Percentiles rank a stretch among this genome's conserved stretches.
phyloP scores from a whole-genome alignment of 768 basidiomycete genomes.

The Podaxis sp. region DNA sequence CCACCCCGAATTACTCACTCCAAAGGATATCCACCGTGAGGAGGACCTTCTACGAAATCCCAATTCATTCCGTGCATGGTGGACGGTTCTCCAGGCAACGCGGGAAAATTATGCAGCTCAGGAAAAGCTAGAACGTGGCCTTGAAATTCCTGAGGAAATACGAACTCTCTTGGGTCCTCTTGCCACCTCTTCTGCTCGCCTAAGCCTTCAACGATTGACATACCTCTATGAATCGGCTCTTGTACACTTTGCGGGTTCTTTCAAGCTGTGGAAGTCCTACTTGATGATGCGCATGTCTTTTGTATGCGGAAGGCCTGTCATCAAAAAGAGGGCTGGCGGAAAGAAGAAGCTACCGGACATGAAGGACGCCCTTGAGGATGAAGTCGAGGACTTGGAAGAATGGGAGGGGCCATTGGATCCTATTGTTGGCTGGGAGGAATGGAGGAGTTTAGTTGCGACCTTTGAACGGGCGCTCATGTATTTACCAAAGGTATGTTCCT shows the following conservation, averaged over 20 bases:
- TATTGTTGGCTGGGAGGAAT: constrained; percentile 94
- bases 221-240: constrained; percentile 96
- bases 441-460: constrained; percentile 83
- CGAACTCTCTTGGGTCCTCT: constrained; percentile 75
- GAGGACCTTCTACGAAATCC: constrained; percentile 94
- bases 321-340: constrained; percentile 79
- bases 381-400: constrained; percentile 72
- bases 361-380: constrained; percentile 87
- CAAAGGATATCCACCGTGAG: constrained; percentile 81
- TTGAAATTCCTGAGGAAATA: constrained; percentile 49
- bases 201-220: constrained; percentile 78
- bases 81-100: constrained; percentile 77
- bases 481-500: constrained; percentile 74
- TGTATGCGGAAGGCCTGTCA: constrained; percentile 74
- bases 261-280: constrained; percentile 97
- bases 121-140: constrained; percentile 52
- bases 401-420: constrained; percentile 89
- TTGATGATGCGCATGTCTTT: constrained; percentile 79
- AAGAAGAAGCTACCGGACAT: constrained; percentile 91
- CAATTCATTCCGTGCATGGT: constrained; percentile 90
- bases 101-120: constrained; percentile 61
- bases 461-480: constrained; percentile 96
- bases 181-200: constrained; percentile 67
- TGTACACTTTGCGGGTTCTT: constrained; percentile 81
- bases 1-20: constrained; percentile 71